phyloP scores from a whole-genome alignment of 805 yeast species.

The Sporopachydermia quercuum region DNA sequence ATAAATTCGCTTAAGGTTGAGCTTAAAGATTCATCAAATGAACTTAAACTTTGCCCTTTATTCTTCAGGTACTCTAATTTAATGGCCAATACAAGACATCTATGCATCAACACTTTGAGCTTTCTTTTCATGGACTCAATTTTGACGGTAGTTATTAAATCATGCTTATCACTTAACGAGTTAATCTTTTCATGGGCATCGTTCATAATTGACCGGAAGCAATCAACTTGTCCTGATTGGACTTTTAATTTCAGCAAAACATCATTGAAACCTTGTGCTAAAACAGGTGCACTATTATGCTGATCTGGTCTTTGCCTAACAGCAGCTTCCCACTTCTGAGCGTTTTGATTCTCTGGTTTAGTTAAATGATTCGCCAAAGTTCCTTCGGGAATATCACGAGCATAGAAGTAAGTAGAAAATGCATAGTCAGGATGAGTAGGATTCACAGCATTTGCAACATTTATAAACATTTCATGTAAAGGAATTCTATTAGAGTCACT shows the following conservation, averaged over 20 bases:
- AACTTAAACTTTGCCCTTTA: not conserved
- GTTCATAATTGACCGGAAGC: constrained; percentile 1
- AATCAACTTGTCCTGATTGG: not conserved
- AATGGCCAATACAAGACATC: not conserved
- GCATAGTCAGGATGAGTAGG: not conserved
- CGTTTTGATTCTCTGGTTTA: constrained; percentile 1
- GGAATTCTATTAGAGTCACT: not conserved
- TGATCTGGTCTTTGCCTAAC: not conserved
- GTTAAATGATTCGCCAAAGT: not conserved
- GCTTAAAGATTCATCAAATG: constrained; percentile 1
- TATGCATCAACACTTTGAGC: not conserved
- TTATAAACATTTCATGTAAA: constrained; percentile 1
- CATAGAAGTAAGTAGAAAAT: not conserved
- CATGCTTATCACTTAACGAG: not conserved
- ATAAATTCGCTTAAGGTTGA: not conserved
- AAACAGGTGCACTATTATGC: not conserved
- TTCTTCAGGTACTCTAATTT: constrained; percentile 1
- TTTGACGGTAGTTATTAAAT: not conserved
- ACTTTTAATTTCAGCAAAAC: not conserved
- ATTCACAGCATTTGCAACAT: not conserved
- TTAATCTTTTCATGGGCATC: not conserved
- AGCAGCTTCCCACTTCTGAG: not conserved
- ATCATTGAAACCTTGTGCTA: not conserved
- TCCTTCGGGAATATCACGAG: not conserved
- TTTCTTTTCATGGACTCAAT: not conserved